Evolutionary conservation across 768 basidiomycete species (phyloP).

Genomic region (Serendipita sp.): DNA sequence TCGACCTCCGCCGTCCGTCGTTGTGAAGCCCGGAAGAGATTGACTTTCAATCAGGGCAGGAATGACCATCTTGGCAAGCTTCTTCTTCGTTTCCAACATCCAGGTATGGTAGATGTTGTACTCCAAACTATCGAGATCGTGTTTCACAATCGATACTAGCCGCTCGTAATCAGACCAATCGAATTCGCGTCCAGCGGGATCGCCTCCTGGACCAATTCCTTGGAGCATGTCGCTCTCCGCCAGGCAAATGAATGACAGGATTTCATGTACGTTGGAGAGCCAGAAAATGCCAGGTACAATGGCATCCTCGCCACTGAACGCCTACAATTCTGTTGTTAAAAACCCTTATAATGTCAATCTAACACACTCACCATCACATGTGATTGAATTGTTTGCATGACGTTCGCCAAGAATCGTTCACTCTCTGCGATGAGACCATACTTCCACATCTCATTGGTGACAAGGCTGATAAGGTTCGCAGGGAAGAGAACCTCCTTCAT

Average conservation of each 20-base stretch:
- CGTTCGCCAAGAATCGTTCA: constrained; percentile 94
- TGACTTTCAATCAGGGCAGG: constrained; percentile 98
- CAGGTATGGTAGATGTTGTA: constrained; percentile 99
- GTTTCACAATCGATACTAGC: constrained; percentile 93
- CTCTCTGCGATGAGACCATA: constrained; percentile 93
- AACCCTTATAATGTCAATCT: not conserved
- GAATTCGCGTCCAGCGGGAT: constrained; percentile 79
- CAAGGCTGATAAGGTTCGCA: constrained; percentile 89
- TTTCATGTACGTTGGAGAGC: constrained; percentile 99
- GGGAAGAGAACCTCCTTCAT: constrained; percentile 98
- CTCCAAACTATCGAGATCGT: constrained; percentile 94
- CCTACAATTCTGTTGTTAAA: constrained; percentile 28
- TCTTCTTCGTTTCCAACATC: constrained; percentile 98
- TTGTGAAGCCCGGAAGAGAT: constrained; percentile 93
- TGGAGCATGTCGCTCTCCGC: constrained; percentile 99
- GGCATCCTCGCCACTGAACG: constrained; percentile 84
- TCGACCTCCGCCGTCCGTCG: constrained; percentile 82
- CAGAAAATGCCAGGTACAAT: constrained; percentile 96
- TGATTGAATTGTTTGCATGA: constrained; percentile 94
- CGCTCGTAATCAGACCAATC: constrained; percentile 95
- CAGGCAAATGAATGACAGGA: constrained; percentile 95
- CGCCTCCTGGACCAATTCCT: constrained; percentile 92
- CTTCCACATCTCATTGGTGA: constrained; percentile 99
- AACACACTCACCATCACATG: constrained; percentile 79
- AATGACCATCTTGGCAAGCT: constrained; percentile 91